Conservation (phyloP, 352 stramenopile species). For the Phytophthora niederhauseri region DNA sequence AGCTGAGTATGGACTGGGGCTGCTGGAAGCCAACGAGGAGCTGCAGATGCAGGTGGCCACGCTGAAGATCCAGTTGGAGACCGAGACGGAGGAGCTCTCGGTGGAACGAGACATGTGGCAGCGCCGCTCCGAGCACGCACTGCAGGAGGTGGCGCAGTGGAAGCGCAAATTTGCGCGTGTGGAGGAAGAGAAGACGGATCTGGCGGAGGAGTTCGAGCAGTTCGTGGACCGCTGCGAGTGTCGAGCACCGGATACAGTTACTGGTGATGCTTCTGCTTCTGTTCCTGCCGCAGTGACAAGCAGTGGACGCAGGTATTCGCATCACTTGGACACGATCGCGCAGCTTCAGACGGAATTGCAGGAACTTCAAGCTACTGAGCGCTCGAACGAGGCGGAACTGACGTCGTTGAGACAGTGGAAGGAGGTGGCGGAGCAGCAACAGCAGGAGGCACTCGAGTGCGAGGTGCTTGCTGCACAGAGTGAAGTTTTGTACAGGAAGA, state of each 20-base stretch:
- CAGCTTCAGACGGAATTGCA: slow-evolving; percentile 55
- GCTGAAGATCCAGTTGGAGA: slow-evolving; percentile 78
- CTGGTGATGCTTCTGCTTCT: not conserved
- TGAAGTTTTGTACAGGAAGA: slow-evolving; percentile 47
- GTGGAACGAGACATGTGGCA: slow-evolving; percentile 68
- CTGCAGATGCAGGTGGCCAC: slow-evolving; percentile 69
- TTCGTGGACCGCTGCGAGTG: slow-evolving; percentile 54
- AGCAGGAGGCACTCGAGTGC: slow-evolving; percentile 47
- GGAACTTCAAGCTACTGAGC: slow-evolving; percentile 38
- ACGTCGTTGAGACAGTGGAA: slow-evolving; percentile 55
- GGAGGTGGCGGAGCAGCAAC: slow-evolving; percentile 40
- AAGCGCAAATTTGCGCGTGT: slow-evolving; percentile 64
- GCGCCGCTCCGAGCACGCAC: slow-evolving; percentile 61
- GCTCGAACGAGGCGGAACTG: slow-evolving; percentile 50
- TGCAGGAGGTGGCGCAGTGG: slow-evolving; percentile 73
- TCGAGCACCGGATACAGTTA: slow-evolving; percentile 12
- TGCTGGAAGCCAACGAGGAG: slow-evolving; percentile 83
- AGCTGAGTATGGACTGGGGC: slow-evolving; percentile 76
- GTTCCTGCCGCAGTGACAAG: not conserved
- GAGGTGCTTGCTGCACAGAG: slow-evolving; percentile 45
- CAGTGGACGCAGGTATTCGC: slow-evolving; percentile 24
- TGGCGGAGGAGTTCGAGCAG: slow-evolving; percentile 61
- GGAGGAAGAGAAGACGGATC: slow-evolving; percentile 70
- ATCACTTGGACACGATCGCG: slow-evolving; percentile 39
- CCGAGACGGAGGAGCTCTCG: slow-evolving; percentile 59